A percentile compares a stretch with the other conserved stretches of the same genome.
Conservation (phyloP, 2,329 filamentous ascomycete genomes). For the Talaromyces marneffei region DNA sequence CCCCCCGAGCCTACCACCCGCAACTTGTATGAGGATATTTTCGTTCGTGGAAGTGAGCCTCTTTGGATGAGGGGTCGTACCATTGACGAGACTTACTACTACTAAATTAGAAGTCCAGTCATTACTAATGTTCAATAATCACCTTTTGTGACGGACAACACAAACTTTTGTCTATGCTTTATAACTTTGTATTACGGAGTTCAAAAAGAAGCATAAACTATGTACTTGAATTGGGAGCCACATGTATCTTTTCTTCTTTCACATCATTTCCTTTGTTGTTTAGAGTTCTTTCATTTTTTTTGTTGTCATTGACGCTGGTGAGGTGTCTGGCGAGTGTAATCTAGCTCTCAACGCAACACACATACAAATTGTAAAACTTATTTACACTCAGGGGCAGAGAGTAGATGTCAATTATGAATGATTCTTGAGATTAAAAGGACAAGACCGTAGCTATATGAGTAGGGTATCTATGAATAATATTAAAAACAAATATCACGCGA, state of each 20-base stretch:
- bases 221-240: constrained; percentile 10
- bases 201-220: constrained; percentile 1
- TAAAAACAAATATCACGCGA: not conserved
- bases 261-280: constrained; percentile 1
- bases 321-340: constrained; percentile 1
- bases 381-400: no score
- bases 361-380: not conserved
- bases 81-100: constrained; percentile 88
- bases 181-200: constrained; percentile 1
- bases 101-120: constrained; percentile 37
- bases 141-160: not conserved
- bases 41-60: constrained; percentile 81
- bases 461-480: not conserved
- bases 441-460: not conserved
- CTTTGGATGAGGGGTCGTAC: constrained; percentile 80
- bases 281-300: not conserved
- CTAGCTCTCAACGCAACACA: not conserved
- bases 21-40: constrained; percentile 95
- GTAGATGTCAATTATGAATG: no score
- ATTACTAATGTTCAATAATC: not conserved
- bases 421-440: no score
- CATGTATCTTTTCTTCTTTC: constrained; percentile 4
- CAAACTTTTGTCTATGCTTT: not conserved
- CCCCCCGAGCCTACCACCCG: constrained; percentile 69
- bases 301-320: not conserved